Conservation (phyloP, 139 green algal species). For the Chlorella sp. region DNA sequence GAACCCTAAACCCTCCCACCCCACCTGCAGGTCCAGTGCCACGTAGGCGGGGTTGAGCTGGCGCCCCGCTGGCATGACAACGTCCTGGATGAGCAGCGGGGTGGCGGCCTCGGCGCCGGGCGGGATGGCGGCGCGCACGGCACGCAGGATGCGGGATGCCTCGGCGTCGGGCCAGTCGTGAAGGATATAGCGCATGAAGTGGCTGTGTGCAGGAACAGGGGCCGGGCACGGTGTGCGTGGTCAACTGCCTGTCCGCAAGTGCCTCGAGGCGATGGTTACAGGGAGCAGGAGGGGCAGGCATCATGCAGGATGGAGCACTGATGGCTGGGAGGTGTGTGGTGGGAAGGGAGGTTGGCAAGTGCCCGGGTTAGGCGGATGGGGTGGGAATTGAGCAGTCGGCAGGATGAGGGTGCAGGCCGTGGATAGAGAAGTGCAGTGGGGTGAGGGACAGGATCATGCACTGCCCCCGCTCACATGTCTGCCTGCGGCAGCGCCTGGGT, state of each 20-base stretch:
- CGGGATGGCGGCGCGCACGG: background rate
- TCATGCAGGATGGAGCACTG: no score
- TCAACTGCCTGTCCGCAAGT: no score
- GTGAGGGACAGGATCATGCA: no score
- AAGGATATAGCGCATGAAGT: background rate
- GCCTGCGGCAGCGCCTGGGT: background rate
- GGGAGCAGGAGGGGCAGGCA: no score
- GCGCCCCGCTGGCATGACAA: background rate
- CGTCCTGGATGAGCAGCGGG: conserved; percentile 10
- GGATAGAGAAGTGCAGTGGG: no score
- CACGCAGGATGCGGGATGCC: background rate
- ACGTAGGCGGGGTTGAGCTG: background rate
- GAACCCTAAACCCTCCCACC: background rate
- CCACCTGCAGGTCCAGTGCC: conserved; percentile 3
- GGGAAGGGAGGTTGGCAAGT: no score
- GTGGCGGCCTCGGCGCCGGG: background rate
- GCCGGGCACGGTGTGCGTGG: no score
- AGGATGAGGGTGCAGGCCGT: no score
- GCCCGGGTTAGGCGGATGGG: no score
- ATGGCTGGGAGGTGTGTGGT: no score
- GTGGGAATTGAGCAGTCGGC: no score
- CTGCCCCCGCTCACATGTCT: background rate
- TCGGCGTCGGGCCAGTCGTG: conserved; percentile 10
- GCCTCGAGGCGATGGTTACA: no score
- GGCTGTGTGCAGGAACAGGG: background rate